phyloP scores from a whole-genome alignment of 2,329 filamentous ascomycete genomes.

The Aureobasidium sp. region DNA sequence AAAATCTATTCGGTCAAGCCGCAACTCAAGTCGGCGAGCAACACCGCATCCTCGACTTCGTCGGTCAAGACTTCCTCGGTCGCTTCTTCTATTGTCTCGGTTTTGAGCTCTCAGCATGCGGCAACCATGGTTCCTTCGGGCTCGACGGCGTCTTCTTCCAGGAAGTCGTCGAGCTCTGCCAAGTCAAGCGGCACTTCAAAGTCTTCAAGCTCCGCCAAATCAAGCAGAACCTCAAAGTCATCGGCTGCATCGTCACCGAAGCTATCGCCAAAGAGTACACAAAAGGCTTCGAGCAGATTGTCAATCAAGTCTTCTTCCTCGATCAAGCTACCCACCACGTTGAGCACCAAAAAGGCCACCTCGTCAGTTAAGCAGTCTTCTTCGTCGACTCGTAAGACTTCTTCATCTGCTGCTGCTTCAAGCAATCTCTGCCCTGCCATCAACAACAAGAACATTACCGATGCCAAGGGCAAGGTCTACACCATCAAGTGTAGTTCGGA shows the following conservation, averaged over 20 bases:
- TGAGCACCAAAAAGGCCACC: slow-evolving; percentile 2
- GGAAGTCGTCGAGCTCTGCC: background rate
- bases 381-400: background rate
- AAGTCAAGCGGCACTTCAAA: background rate
- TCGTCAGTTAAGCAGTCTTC: background rate
- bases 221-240: background rate
- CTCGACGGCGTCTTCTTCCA: background rate
- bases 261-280: background rate
- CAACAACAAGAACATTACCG: slow-evolving; percentile 18
- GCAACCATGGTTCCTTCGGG: slow-evolving; percentile 7
- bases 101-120: slow-evolving; percentile 8
- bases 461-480: slow-evolving; percentile 12
- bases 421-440: slow-evolving; percentile 17
- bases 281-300: background rate
- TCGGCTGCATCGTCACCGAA: background rate
- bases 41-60: background rate
- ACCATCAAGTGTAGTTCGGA: slow-evolving; percentile 14
- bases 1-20: slow-evolving; percentile 11
- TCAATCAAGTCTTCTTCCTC: background rate
- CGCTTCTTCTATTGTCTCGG: slow-evolving; percentile 11
- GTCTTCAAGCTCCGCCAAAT: background rate
- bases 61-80: background rate
- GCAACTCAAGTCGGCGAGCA: slow-evolving; percentile 2
- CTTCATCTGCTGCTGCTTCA: background rate
- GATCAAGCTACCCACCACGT: background rate